Conservation (phyloP, 192 early-diverging fungal genomes). For the Linnemannia exigua region DNA sequence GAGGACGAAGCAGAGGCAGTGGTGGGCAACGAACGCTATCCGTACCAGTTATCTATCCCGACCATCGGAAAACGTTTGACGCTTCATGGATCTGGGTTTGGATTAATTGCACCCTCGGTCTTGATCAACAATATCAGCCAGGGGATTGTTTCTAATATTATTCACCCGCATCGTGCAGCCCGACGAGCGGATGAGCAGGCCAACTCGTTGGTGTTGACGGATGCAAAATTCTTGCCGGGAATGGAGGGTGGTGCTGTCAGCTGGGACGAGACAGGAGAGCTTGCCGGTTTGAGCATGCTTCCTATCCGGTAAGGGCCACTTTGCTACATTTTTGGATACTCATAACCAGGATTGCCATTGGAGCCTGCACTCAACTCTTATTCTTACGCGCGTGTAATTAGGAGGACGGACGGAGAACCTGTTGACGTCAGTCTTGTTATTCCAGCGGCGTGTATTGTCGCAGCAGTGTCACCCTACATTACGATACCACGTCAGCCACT, state of each 20-base stretch:
- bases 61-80: conserved; percentile 44
- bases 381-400: conserved; percentile 3
- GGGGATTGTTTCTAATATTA: conserved; percentile 54
- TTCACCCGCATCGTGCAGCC: conserved; percentile 50
- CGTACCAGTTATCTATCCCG: conserved; percentile 34
- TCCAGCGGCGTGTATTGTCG: conserved; percentile 48
- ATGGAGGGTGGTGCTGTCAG: conserved; percentile 59
- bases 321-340: background rate
- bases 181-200: conserved; percentile 38
- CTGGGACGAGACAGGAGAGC: conserved; percentile 50
- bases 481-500: conserved; percentile 27
- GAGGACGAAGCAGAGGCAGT: background rate
- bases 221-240: conserved; percentile 55
- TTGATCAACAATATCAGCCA: conserved; percentile 58
- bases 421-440: conserved; percentile 57
- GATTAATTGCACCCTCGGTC: conserved; percentile 54
- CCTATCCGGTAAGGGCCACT: conserved; percentile 46
- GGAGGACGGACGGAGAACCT: conserved; percentile 58
- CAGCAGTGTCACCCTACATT: conserved; percentile 43
- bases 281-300: conserved; percentile 51
- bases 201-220: conserved; percentile 45
- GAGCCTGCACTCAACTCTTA: background rate
- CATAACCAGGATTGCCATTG: background rate
- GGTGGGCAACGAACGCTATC: conserved; percentile 9
- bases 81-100: conserved; percentile 55